Evolutionary conservation across 495 filamentous ascomycete genomes (phyloP), one percentile per base, ranked within the genome.

Genomic region (Penicillium fimorum): DNA sequence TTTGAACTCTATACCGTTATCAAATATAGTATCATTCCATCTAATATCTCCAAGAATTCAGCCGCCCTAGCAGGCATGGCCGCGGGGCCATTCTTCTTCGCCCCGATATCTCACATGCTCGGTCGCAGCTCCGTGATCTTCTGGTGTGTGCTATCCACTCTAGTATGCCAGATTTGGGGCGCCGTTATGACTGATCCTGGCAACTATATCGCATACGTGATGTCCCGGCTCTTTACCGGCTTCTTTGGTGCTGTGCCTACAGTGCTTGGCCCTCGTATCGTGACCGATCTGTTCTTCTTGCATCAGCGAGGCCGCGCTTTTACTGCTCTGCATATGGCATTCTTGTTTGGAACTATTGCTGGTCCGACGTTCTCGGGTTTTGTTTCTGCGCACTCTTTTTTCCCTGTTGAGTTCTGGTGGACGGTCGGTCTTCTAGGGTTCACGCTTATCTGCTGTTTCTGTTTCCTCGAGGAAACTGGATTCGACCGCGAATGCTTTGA

Each of bases 381-480:
- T 47, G 73, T 81, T 52, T 70, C 74, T 0, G 63, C 69, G 0
- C 58, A 67, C n/a, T 60, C 57, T 0, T 70, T 71, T 15, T 82
- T 77, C 70, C 68, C 71, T 0, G 63, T 74, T 7, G 70, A 74
- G 52, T 81, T 78, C 63, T 83, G 80, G 79, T 82, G 79, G 79
- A 75, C 73, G 1, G 65, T 81, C 1, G 75, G 67, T 9, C 53
- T 76, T 0, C 56, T 76, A 1, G 76, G 71, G 3, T 64, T 73
- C 22, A 65, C 75, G 7, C 66, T 76, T 17, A 63, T 79, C 18
- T 61, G 73, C n/a, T 68, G 76, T 9, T 74, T 81, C 33, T 41
- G 69, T 29, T 76, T 76, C 51, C 63, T 79, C 5, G 75, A 82
- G 51, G 78, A 83, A 33, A 81, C 78, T 0, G 63, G 62, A 0